These are phyloP conservation scores for Coemansia sp. DNA, from an alignment of 192 early-diverging fungal genomes.

Conservation along the genomic window DNA sequence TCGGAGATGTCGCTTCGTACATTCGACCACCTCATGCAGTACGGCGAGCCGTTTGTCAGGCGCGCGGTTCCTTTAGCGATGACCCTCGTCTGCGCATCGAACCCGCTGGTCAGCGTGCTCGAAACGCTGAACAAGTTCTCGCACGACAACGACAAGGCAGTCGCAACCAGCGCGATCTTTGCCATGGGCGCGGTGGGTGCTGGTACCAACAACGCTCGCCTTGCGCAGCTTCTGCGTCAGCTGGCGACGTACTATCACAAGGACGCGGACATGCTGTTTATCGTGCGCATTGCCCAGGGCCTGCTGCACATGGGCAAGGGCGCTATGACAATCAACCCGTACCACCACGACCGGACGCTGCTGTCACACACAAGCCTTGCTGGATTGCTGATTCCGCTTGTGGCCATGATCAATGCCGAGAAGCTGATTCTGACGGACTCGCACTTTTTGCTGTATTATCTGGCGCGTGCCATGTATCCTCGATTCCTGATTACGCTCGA, in stretches of 20 bases:
- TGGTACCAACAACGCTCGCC: slow-evolving; percentile 97
- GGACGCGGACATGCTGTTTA: slow-evolving; percentile 69
- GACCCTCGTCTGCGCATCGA: slow-evolving; percentile 93
- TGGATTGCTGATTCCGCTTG: slow-evolving; percentile 83
- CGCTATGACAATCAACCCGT: slow-evolving; percentile 94
- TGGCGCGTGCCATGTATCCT: slow-evolving; percentile 95
- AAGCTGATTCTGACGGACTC: slow-evolving; percentile 85
- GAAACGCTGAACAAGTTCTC: slow-evolving; percentile 98
- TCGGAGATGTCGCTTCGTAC: slow-evolving; percentile 93
- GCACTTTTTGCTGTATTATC: slow-evolving; percentile 93
- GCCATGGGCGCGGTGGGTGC: slow-evolving; percentile 99
- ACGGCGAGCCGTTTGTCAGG: slow-evolving; percentile 94
- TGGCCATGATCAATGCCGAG: slow-evolving; percentile 91
- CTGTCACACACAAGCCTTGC: slow-evolving; percentile 88
- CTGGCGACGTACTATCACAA: slow-evolving; percentile 97
- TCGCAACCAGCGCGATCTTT: slow-evolving; percentile 95
- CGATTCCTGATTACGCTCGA: slow-evolving; percentile 97
- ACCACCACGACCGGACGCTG: slow-evolving; percentile 87
- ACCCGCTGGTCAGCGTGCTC: slow-evolving; percentile 88
- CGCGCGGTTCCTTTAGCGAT: slow-evolving; percentile 93
- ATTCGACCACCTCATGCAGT: slow-evolving; percentile 99
- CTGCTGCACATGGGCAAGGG: slow-evolving; percentile 94
- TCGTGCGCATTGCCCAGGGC: slow-evolving; percentile 60
- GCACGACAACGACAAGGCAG: slow-evolving; percentile 96
- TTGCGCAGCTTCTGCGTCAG: slow-evolving; percentile 97